A percentile compares a stretch with the other conserved stretches of the same genome.
Evolutionary conservation across 2,329 filamentous ascomycete genomes (phyloP).

Genomic region (Lecanicillium sp.): DNA sequence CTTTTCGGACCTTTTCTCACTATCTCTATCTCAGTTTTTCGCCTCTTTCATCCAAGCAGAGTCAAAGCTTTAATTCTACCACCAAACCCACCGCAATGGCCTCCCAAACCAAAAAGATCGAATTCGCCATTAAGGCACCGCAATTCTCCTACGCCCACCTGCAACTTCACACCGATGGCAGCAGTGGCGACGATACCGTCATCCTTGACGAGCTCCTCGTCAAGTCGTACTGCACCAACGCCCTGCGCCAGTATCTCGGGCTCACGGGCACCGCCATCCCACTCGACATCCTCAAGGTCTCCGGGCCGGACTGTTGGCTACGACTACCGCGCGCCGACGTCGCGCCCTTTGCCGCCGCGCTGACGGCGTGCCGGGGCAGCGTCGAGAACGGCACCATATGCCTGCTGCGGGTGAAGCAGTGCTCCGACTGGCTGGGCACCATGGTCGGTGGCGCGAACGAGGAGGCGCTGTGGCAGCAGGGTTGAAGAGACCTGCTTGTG

Average conservation of each 20-base stretch:
- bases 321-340: constrained; percentile 58
- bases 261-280: constrained; percentile 60
- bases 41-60: background rate
- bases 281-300: constrained; percentile 62
- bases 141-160: constrained; percentile 54
- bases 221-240: constrained; percentile 55
- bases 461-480: constrained; percentile 38
- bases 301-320: constrained; percentile 54
- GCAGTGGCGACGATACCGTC: constrained; percentile 19
- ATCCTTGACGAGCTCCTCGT: constrained; percentile 56
- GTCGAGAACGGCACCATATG: constrained; percentile 37
- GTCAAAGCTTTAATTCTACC: background rate
- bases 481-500: background rate
- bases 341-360: constrained; percentile 53
- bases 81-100: background rate
- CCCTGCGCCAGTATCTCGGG: constrained; percentile 65
- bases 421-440: constrained; percentile 58
- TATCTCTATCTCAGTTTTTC: background rate
- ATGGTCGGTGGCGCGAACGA: constrained; percentile 44
- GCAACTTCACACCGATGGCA: constrained; percentile 32
- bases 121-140: constrained; percentile 41
- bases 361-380: constrained; percentile 58
- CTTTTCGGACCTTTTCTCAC: background rate
- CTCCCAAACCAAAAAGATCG: constrained; percentile 19
- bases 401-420: constrained; percentile 49